Conservation (phyloP, 495 filamentous ascomycete species). For the Oleoguttula mirabilis region DNA sequence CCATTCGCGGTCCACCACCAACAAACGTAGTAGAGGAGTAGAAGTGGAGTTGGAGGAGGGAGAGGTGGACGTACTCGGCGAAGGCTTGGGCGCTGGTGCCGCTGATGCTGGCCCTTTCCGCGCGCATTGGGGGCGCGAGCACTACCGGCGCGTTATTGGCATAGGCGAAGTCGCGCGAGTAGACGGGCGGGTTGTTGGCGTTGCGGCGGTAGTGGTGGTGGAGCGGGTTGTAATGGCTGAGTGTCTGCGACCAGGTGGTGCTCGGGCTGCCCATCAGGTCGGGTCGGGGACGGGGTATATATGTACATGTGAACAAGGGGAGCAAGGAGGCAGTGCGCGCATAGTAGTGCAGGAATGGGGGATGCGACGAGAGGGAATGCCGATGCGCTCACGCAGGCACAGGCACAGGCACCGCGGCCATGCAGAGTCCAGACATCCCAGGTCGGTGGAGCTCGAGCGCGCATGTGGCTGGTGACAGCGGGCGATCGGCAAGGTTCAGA, state of each 20-base stretch:
- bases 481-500: no score
- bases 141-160: slow-evolving; percentile 23
- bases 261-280: slow-evolving; percentile 9
- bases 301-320: slow-evolving; percentile 4
- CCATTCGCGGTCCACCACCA: no score
- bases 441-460: no score
- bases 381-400: no score
- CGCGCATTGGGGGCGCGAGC: slow-evolving; percentile 21
- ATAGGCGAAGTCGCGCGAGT: slow-evolving; percentile 35
- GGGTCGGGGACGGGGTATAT: slow-evolving; percentile 1
- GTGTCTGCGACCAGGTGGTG: slow-evolving; percentile 8
- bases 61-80: slow-evolving; percentile 32
- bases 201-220: background rate
- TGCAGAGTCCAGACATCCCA: no score
- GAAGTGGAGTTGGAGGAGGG: slow-evolving; percentile 11
- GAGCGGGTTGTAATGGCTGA: background rate
- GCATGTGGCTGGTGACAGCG: no score
- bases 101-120: slow-evolving; percentile 30
- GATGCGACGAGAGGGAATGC: background rate
- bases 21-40: no score
- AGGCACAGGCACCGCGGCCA: no score
- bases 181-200: slow-evolving; percentile 16
- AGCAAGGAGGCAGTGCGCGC: background rate
- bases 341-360: background rate
- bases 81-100: slow-evolving; percentile 33